phyloP scores from a whole-genome alignment of 148 eudicot species.

The Euryodendron excelsum region DNA sequence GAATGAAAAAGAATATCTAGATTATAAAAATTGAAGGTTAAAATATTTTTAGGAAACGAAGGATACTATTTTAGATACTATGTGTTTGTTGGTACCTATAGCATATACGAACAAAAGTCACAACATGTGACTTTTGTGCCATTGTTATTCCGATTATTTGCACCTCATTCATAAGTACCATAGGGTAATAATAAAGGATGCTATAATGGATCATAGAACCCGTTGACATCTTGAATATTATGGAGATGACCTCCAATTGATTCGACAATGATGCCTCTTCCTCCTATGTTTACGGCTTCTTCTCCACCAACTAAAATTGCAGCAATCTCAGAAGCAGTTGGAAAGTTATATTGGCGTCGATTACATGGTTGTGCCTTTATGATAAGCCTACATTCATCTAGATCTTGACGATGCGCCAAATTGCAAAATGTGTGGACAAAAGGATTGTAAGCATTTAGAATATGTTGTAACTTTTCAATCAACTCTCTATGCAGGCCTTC shows the following conservation, averaged over 20 bases:
- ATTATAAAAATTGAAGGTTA: too few relatives aligned
- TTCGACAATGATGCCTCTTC: neutral
- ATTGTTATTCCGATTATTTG: neutral
- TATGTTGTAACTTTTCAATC: neutral
- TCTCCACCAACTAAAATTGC: neutral
- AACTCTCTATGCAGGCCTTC: neutral
- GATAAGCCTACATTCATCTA: neutral
- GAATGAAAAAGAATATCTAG: neutral
- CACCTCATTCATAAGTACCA: neutral
- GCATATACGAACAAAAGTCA: too few relatives aligned
- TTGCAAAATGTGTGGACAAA: neutral
- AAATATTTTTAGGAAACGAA: too few relatives aligned
- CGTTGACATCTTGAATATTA: too few relatives aligned
- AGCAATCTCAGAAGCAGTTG: too few relatives aligned
- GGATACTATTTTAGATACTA: neutral
- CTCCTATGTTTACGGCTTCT: neutral
- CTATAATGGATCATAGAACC: too few relatives aligned
- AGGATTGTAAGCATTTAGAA: neutral
- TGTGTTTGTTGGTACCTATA: too few relatives aligned
- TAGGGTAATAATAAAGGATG: neutral
- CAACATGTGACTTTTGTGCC: too few relatives aligned
- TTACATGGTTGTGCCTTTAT: too few relatives aligned
- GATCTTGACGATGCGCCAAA: neutral
- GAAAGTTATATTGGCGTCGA: too few relatives aligned
- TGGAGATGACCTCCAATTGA: too few relatives aligned